Evolutionary conservation across 345 rosid species (phyloP).

Genomic region (Clarkia xantiana): DNA sequence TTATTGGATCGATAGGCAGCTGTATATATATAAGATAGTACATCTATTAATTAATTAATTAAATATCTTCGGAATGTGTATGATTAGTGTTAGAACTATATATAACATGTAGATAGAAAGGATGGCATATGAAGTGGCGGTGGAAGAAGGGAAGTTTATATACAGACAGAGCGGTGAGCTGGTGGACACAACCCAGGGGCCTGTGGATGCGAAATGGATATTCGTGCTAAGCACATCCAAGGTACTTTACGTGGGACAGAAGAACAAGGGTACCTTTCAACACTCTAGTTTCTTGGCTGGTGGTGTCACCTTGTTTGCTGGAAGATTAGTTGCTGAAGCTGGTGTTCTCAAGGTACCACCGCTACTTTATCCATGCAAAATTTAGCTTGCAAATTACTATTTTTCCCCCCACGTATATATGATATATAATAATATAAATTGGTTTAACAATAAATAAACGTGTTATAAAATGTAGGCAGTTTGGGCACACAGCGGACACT

Average conservation of each 20-base stretch:
- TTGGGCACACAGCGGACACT: conserved; percentile 50
- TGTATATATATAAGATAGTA: too few species aligned
- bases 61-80: too few species aligned
- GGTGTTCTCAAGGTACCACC: conserved; percentile 62
- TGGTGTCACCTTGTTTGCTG: conserved; percentile 83
- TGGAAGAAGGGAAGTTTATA: conserved; percentile 34
- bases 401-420: too few species aligned
- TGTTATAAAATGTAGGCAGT: conserved; percentile 14
- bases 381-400: too few species aligned
- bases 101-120: conserved; percentile 85
- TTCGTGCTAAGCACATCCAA: conserved; percentile 72
- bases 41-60: too few species aligned
- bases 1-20: too few species aligned
- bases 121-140: conserved; percentile 40
- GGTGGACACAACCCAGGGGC: conserved; percentile 47
- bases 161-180: conserved; percentile 40
- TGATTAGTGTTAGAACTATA: too few species aligned
- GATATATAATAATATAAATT: too few species aligned
- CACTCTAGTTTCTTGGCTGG: conserved; percentile 93
- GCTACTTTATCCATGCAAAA: too few species aligned
- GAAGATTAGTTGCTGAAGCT: conserved; percentile 52
- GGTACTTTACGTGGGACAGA: conserved; percentile 48
- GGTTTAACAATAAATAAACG: too few species aligned
- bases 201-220: conserved; percentile 67
- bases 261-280: conserved; percentile 76